Percentiles rank a stretch among this genome's conserved stretches.
Conservation (phyloP, 2,329 filamentous ascomycete genomes). For the Claviceps pazoutovae region DNA sequence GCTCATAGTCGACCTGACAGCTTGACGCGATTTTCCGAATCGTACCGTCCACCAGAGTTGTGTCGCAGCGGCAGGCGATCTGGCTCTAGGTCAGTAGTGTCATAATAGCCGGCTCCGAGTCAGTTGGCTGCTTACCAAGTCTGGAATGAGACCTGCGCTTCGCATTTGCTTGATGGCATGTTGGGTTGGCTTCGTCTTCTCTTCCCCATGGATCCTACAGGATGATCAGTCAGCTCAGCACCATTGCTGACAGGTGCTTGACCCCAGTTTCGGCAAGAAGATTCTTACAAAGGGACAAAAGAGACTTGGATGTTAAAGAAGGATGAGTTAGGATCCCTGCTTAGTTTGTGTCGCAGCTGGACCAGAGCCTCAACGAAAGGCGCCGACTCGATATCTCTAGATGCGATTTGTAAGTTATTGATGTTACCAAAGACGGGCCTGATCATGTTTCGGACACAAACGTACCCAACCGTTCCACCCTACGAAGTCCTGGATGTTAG, state of each 20-base stretch:
- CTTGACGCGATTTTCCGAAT: slow-evolving; percentile 78
- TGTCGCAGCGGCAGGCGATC: slow-evolving; percentile 88
- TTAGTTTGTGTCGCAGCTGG: slow-evolving; percentile 59
- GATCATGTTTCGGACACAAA: neutral
- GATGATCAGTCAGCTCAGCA: slow-evolving; percentile 8
- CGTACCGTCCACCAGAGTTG: slow-evolving; percentile 56
- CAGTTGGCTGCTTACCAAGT: slow-evolving; percentile 38
- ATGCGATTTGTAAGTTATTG: neutral
- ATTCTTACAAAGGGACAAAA: slow-evolving; percentile 52
- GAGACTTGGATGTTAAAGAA: slow-evolving; percentile 84
- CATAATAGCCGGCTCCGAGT: too few relatives aligned
- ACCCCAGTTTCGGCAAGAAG: neutral
- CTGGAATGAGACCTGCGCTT: slow-evolving; percentile 61
- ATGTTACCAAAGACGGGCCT: neutral
- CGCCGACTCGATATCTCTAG: slow-evolving; percentile 62
- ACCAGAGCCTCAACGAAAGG: slow-evolving; percentile 80
- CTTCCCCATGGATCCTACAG: slow-evolving; percentile 39
- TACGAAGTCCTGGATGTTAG: slow-evolving; percentile 7
- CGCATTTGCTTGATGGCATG: slow-evolving; percentile 74
- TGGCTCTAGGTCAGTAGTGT: slow-evolving; percentile 17
- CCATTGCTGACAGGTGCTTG: neutral
- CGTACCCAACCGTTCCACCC: slow-evolving; percentile 44
- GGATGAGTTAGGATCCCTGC: slow-evolving; percentile 45
- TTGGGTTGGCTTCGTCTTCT: slow-evolving; percentile 97
- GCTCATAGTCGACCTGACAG: slow-evolving; percentile 74